These are phyloP conservation scores for Venturia pyrina DNA, from an alignment of 2,329 filamentous ascomycete genomes.

Conservation along the genomic window DNA sequence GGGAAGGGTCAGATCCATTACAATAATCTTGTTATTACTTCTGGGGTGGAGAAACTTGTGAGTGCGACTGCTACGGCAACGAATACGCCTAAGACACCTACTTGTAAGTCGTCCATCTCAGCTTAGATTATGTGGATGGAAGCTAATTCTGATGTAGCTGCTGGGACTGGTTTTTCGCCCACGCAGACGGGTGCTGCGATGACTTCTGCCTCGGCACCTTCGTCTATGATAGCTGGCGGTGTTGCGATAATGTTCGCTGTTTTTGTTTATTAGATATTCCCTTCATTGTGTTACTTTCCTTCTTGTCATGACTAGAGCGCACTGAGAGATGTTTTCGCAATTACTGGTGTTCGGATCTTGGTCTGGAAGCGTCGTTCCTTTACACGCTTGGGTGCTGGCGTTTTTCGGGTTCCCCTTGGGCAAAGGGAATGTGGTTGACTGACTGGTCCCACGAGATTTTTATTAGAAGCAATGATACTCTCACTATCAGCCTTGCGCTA, in stretches of 20 bases:
- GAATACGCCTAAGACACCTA: constrained; percentile 4
- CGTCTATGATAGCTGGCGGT: background rate
- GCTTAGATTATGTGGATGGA: background rate
- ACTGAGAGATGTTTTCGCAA: too few relatives aligned
- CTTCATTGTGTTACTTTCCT: too few relatives aligned
- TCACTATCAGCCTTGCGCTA: too few relatives aligned
- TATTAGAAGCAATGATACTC: too few relatives aligned
- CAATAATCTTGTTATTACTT: constrained; percentile 10
- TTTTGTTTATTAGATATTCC: background rate
- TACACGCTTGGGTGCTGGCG: too few relatives aligned
- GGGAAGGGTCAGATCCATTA: background rate
- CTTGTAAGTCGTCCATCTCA: background rate
- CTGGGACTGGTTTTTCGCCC: background rate
- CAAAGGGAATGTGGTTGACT: too few relatives aligned
- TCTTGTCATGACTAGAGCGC: too few relatives aligned
- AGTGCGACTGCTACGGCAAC: background rate
- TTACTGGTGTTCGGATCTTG: too few relatives aligned
- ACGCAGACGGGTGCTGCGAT: background rate
- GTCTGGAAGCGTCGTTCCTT: too few relatives aligned
- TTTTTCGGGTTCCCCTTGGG: too few relatives aligned
- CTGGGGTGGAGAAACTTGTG: constrained; percentile 3
- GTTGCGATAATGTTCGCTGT: background rate
- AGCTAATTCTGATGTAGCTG: background rate
- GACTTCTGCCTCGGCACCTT: background rate
- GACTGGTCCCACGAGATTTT: too few relatives aligned